phyloP scores from a whole-genome alignment of 176 grass and related monocot species.

The Oryza rufipogon region DNA sequence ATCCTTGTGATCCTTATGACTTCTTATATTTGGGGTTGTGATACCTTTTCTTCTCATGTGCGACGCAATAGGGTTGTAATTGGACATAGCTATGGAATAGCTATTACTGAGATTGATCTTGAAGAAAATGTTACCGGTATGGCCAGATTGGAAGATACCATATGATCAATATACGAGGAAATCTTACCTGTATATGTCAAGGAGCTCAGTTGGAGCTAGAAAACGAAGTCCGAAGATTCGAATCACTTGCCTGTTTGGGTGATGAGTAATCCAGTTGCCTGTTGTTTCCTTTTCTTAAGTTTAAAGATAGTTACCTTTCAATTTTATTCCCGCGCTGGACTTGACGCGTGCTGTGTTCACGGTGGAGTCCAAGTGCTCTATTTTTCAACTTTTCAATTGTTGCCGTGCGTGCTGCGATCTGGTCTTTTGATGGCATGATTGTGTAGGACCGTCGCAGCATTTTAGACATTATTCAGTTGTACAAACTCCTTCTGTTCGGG shows the following conservation, averaged over 20 bases:
- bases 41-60: neutral
- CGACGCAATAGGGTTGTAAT: neutral
- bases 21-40: neutral
- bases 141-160: neutral
- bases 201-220: neutral
- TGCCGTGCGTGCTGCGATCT: too few species aligned
- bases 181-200: neutral
- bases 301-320: too few species aligned
- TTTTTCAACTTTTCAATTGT: too few species aligned
- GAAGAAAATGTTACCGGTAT: neutral
- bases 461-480: too few species aligned
- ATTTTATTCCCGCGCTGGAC: too few species aligned
- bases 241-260: neutral
- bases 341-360: too few species aligned
- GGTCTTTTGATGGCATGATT: too few species aligned
- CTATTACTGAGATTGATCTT: conserved; percentile 18
- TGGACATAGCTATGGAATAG: conserved; percentile 20
- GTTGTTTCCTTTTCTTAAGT: too few species aligned
- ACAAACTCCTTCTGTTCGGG: too few species aligned
- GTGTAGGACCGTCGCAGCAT: too few species aligned
- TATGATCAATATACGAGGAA: neutral
- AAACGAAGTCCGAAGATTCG: neutral
- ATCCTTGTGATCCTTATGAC: neutral
- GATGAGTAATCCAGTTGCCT: too few species aligned
- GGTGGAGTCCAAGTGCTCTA: too few species aligned